A percentile compares a stretch with the other conserved stretches of the same genome.
phyloP scores from a whole-genome alignment of 306 rosid species.

The Glycine latifolia region DNA sequence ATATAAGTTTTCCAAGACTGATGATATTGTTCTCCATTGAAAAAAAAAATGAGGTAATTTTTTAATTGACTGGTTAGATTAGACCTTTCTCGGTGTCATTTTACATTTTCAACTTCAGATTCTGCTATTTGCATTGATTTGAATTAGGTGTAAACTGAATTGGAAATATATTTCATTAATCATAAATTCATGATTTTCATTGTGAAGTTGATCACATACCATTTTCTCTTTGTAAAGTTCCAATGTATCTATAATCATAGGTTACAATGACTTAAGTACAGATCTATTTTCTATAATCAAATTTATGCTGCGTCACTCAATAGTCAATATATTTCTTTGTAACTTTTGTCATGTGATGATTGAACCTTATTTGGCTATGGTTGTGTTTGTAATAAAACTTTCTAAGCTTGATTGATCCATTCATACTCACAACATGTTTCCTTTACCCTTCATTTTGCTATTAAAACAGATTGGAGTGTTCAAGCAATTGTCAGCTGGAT shows the following conservation, averaged over 20 bases:
- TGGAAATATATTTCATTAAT: background rate
- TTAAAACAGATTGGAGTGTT: constrained; percentile 90
- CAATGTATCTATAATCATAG: background rate
- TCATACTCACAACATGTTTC: constrained; percentile 10
- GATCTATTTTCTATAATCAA: constrained; percentile 13
- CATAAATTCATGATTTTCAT: constrained; percentile 1
- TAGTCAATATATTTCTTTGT: constrained; percentile 13
- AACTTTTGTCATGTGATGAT: constrained; percentile 9
- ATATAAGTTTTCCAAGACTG: no score
- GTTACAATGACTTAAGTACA: background rate
- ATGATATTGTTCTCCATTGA: no score
- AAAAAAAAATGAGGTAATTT: background rate
- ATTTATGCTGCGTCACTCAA: constrained; percentile 7
- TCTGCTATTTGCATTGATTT: constrained; percentile 1
- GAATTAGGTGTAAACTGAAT: constrained; percentile 25
- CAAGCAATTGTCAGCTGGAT: constrained; percentile 96
- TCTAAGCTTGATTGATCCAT: background rate
- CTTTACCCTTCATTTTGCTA: constrained; percentile 35
- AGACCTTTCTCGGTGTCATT: background rate
- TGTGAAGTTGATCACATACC: background rate
- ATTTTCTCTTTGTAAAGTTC: constrained; percentile 27
- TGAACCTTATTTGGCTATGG: constrained; percentile 1
- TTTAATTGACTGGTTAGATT: constrained; percentile 2
- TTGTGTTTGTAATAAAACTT: constrained; percentile 5
- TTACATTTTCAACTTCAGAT: constrained; percentile 26